Evolutionary conservation across 768 basidiomycete species (phyloP).

Genomic region (Nevesoporus exiguus): DNA sequence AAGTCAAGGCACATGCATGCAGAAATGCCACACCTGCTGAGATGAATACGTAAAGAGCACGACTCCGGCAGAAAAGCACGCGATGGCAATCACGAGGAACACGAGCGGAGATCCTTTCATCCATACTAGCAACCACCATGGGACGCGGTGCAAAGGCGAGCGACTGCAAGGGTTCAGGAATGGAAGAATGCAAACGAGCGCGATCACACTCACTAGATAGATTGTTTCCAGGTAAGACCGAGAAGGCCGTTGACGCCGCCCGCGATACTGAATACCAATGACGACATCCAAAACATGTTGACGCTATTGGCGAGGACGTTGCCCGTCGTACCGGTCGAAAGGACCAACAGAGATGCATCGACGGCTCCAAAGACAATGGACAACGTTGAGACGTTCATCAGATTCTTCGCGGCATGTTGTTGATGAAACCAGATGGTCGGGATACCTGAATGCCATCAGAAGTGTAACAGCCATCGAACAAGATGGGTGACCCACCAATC

Average conservation of each 20-base stretch:
- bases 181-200: background rate
- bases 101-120: slow-evolving; percentile 81
- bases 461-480: background rate
- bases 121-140: slow-evolving; percentile 65
- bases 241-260: slow-evolving; percentile 50
- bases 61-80: slow-evolving; percentile 75
- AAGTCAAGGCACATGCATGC: background rate
- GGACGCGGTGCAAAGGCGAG: slow-evolving; percentile 49
- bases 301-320: slow-evolving; percentile 36
- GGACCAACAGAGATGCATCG: slow-evolving; percentile 46
- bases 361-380: slow-evolving; percentile 54
- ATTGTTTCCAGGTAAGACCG: slow-evolving; percentile 53
- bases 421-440: slow-evolving; percentile 52
- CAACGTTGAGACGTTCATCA: slow-evolving; percentile 50
- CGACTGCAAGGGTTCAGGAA: slow-evolving; percentile 29
- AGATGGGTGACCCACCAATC: slow-evolving; percentile 36
- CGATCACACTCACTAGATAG: slow-evolving; percentile 42
- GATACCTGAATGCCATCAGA: slow-evolving; percentile 34
- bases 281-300: slow-evolving; percentile 53
- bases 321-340: slow-evolving; percentile 34
- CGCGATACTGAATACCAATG: slow-evolving; percentile 49
- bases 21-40: slow-evolving; percentile 44
- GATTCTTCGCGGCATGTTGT: slow-evolving; percentile 44
- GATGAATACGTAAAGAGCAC: slow-evolving; percentile 76
- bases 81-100: slow-evolving; percentile 78